Evolutionary conservation across 179 eudicot genomes (phyloP).

Genomic region (Nepenthes alata): DNA sequence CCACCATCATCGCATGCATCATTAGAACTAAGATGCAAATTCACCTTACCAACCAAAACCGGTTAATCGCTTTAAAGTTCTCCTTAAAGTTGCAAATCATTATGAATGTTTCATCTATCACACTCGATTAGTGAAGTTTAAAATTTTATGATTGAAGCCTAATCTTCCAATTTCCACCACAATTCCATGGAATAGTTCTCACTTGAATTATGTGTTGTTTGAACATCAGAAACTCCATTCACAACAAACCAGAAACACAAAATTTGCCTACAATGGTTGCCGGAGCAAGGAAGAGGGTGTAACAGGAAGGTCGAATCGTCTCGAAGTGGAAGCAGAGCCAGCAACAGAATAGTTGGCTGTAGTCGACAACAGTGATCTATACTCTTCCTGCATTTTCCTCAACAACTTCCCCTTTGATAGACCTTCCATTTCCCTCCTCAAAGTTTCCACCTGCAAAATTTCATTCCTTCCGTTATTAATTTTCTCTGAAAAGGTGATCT

Average conservation of each 20-base stretch:
- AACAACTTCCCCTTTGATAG: conserved; percentile 56
- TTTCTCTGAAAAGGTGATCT: too few species aligned
- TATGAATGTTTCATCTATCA: too few species aligned
- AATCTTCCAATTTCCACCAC: too few species aligned
- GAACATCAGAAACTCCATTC: neutral
- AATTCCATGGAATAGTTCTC: too few species aligned
- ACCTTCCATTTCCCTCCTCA: conserved; percentile 64
- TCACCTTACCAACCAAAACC: too few species aligned
- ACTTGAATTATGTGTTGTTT: neutral
- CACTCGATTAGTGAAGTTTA: too few species aligned
- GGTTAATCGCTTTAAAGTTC: too few species aligned
- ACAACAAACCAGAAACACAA: neutral
- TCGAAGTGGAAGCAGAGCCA: conserved; percentile 56
- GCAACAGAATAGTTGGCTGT: too few species aligned
- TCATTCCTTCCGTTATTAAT: neutral
- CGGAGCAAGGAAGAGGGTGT: conserved; percentile 20
- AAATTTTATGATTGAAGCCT: too few species aligned
- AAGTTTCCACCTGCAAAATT: conserved; percentile 38
- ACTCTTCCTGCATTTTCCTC: conserved; percentile 57
- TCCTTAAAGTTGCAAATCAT: too few species aligned
- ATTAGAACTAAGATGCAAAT: too few species aligned
- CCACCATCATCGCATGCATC: too few species aligned
- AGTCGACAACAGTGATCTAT: conserved; percentile 17
- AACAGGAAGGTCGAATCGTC: conserved; percentile 37
- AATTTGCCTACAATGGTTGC: conserved; percentile 35